Conservation (phyloP, 2,329 filamentous ascomycete genomes). For the Monosporascus sp. region DNA sequence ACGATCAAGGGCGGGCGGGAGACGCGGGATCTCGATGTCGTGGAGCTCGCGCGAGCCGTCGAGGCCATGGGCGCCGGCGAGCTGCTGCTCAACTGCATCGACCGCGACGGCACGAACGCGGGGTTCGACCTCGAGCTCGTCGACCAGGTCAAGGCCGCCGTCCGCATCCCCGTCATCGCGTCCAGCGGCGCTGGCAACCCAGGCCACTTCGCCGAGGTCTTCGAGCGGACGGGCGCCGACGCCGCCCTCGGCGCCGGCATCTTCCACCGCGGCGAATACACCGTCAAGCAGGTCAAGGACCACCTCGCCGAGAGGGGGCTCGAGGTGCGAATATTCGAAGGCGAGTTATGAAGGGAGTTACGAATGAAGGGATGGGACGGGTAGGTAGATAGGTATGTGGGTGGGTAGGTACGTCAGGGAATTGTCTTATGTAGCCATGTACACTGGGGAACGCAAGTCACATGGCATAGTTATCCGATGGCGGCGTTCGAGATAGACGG, state of each 20-base stretch:
- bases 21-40: constrained; percentile 87
- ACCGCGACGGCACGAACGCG: constrained; percentile 89
- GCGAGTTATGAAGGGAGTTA: constrained; percentile 31
- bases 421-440: not conserved
- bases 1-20: constrained; percentile 94
- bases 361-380: constrained; percentile 1
- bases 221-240: constrained; percentile 78
- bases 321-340: constrained; percentile 74
- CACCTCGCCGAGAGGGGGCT: constrained; percentile 66
- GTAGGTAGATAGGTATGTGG: not conserved
- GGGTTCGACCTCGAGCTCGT: constrained; percentile 95
- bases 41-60: constrained; percentile 80
- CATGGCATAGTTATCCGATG: not conserved
- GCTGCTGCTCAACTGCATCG: constrained; percentile 94
- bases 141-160: constrained; percentile 75
- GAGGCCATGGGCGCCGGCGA: constrained; percentile 95
- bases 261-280: constrained; percentile 95
- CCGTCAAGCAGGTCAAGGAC: constrained; percentile 89
- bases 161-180: constrained; percentile 91
- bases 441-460: not conserved
- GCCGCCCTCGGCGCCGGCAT: constrained; percentile 93
- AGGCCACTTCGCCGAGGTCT: constrained; percentile 85
- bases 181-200: constrained; percentile 88
- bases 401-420: not conserved
- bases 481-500: not conserved